phyloP scores from a whole-genome alignment of 2,329 filamentous ascomycete species.

The Penicillium palitans region DNA sequence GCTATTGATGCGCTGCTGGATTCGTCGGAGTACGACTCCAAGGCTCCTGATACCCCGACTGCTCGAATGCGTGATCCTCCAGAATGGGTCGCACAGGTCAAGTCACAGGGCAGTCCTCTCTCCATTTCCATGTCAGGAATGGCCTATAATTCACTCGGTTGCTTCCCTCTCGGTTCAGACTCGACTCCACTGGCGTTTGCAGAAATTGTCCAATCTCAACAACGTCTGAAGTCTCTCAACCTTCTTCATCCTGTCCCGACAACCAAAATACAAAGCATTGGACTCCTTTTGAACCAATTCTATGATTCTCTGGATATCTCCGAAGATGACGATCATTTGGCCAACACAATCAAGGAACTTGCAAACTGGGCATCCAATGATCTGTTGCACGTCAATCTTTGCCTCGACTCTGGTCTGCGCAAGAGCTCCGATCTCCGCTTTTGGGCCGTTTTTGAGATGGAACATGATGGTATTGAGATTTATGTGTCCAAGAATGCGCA shows the following conservation, averaged over 20 bases:
- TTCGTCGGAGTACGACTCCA: slow-evolving; percentile 24
- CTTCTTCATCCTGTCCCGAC: slow-evolving; percentile 43
- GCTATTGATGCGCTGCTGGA: slow-evolving; percentile 26
- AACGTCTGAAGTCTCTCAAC: slow-evolving; percentile 43
- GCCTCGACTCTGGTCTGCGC: slow-evolving; percentile 45
- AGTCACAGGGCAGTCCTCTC: slow-evolving; percentile 37
- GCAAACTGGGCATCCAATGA: slow-evolving; percentile 30
- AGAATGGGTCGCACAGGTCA: slow-evolving; percentile 35
- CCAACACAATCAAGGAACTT: slow-evolving; percentile 34
- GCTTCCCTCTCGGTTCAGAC: slow-evolving; percentile 51
- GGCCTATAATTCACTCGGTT: slow-evolving; percentile 45
- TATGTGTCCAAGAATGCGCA: slow-evolving; percentile 48
- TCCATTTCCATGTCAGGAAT: slow-evolving; percentile 41
- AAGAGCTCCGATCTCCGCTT: slow-evolving; percentile 40
- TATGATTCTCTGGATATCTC: slow-evolving; percentile 28
- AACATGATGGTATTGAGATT: slow-evolving; percentile 38
- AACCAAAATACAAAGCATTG: slow-evolving; percentile 38
- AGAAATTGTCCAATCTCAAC: slow-evolving; percentile 48
- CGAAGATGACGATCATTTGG: slow-evolving; percentile 23
- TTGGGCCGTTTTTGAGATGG: slow-evolving; percentile 44
- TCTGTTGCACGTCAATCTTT: slow-evolving; percentile 36
- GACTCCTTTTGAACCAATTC: slow-evolving; percentile 34
- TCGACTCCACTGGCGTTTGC: slow-evolving; percentile 44
- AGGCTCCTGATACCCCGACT: slow-evolving; percentile 7
- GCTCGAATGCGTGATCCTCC: slow-evolving; percentile 31